Base-by-base conservation (phyloP, 2,329 filamentous ascomycete species). In the Penicillium sumatraense region DNA sequence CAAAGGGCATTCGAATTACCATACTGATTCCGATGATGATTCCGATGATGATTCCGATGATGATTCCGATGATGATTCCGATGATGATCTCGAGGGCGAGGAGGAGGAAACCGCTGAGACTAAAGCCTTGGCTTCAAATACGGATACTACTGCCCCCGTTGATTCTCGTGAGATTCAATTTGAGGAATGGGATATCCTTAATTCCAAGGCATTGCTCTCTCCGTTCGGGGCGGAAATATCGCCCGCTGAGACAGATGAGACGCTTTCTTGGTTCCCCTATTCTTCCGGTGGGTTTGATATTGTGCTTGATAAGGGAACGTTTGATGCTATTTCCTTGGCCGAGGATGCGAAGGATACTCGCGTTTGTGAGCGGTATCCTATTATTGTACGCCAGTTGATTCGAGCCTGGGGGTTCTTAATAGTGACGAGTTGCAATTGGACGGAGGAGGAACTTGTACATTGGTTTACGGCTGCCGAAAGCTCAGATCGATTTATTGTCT, bases 361-460 rank as follows among this genome's bases (percentile, higher is more conserved):
- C 51, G 80, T 89, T 11, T 89, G 86, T 70, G 90, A 96, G 72
- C 81, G 82, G 3, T 99, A 99, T 76, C 83, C 85, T 45, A 81
- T 82, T 44, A 84, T 86, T 49, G 87, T 93, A 27, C 78, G 87
- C 58, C 76, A 75, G 24, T 80, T 98, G 60, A 82, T 98, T 49
- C 86, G 85, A 64, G 77, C 75, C 1, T 88, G 87, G 1, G 91
- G 91, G 0, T 80, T 91, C 21, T 84, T 98, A 65, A 75, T 97
- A 56, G 85, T 99, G 51, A 98, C 95, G 51, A 97, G 92, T 74
- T 99, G 95, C 73, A 99, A 99, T 76, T 99, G 95, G 95, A 98
- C 93, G 1, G 92, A 95, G 78, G 84, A 86, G 36, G 95, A 99
- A 79, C 76, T 99, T 66, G 80, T 83, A 57, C 77, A 76, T 14